phyloP scores from a whole-genome alignment of 768 basidiomycete species.

The Kwoniella bestiolae region DNA sequence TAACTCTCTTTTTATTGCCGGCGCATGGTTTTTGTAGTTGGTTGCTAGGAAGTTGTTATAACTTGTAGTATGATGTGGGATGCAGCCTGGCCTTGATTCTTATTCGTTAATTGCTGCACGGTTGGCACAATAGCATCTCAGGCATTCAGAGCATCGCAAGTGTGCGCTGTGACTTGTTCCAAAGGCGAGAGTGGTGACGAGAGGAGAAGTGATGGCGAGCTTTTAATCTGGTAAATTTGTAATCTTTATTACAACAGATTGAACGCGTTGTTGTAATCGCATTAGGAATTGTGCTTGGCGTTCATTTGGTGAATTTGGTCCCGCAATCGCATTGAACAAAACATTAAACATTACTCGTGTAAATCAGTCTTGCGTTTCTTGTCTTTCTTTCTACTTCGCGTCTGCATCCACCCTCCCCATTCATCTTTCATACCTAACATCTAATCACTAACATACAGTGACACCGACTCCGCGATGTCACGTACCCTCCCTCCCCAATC shows the following conservation, averaged over 20 bases:
- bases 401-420: neutral
- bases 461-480: conserved; percentile 16
- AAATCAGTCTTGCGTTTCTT: neutral
- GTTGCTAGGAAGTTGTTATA: neutral
- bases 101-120: neutral
- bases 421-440: neutral
- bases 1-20: conserved; percentile 17
- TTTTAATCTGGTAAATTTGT: conserved; percentile 7
- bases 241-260: neutral
- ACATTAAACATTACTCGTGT: neutral
- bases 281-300: neutral
- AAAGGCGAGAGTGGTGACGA: neutral
- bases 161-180: neutral
- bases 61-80: conserved; percentile 5
- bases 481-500: conserved; percentile 11
- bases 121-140: neutral
- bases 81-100: conserved; percentile 28
- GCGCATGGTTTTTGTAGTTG: conserved; percentile 14
- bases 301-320: neutral
- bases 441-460: too few relatives aligned
- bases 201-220: neutral
- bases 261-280: neutral
- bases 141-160: neutral
- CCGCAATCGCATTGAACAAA: neutral
- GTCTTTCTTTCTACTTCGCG: neutral